A percentile compares a stretch with the other conserved stretches of the same genome.
Conservation (phyloP, 371 early-diverging fungal genomes). For the Chytridiales sp. region DNA sequence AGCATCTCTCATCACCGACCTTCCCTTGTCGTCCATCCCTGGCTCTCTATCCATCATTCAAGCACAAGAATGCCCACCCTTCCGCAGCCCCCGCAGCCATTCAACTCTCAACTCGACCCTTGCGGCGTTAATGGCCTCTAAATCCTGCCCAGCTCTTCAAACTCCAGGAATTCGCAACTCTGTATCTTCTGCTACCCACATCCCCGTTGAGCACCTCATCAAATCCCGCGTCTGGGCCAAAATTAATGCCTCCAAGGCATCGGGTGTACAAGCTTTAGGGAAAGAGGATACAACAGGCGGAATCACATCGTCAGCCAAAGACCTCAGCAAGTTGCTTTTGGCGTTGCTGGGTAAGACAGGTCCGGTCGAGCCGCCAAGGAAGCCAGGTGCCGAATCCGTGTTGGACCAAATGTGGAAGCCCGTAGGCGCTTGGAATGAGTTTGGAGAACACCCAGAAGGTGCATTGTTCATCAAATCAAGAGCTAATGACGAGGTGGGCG, state of each 20-base stretch:
- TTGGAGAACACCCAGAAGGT: too few relatives aligned
- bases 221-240: constrained; percentile 8
- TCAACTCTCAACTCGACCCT: too few relatives aligned
- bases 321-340: constrained; percentile 4
- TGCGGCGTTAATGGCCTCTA: too few relatives aligned
- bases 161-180: neutral
- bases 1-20: too few relatives aligned
- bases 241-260: constrained; percentile 10
- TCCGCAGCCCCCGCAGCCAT: too few relatives aligned
- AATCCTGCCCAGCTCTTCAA: too few relatives aligned
- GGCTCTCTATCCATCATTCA: too few relatives aligned
- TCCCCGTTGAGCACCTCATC: constrained; percentile 3
- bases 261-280: constrained; percentile 3
- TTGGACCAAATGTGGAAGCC: constrained; percentile 9
- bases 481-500: constrained; percentile 5
- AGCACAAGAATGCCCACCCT: too few relatives aligned
- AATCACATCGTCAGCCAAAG: constrained; percentile 1
- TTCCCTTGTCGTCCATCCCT: too few relatives aligned
- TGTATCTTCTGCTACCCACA: neutral
- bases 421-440: neutral
- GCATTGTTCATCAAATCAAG: too few relatives aligned
- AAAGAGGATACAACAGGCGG: constrained; percentile 7
- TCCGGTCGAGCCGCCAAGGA: too few relatives aligned
- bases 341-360: constrained; percentile 5
- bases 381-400: neutral